Evolutionary conservation across 2,329 filamentous ascomycete species (phyloP), one percentile per base, ranked within the genome.

Genomic region (Arthrobotrys musiformis): DNA sequence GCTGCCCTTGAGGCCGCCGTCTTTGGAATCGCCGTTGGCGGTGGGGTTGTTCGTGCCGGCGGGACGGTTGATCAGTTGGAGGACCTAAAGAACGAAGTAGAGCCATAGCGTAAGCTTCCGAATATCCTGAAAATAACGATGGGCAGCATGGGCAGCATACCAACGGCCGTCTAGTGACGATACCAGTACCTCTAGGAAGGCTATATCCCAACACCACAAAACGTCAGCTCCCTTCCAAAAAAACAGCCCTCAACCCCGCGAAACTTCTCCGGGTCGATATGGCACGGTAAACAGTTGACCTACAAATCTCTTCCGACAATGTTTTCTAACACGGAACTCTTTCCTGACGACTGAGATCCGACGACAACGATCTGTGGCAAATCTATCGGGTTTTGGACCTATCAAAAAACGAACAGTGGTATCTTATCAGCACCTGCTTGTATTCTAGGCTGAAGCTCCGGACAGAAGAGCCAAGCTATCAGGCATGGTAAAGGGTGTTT

Each of bases 281-380:
- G 56, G n/a, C n/a, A n/a, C n/a, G n/a, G n/a, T n/a, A n/a, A n/a
- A n/a, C n/a, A n/a, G n/a, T n/a, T n/a, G 73, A 88, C 93, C 86
- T 88, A 98, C 94, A 99, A 99, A 86, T 99, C 95, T 87, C 95
- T 90, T 75, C 95, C 95, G 72, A 99, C 95, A 82, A 99, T 99
- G 83, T 99, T 99, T 85, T 99, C 95, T 82, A 99, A 86, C 81
- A 99, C 95, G 17, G 95, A 99, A 88, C 93, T 97, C 90, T 99
- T 99, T 86, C 95, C 95, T 85, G 94, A 97, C 19, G 95, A 99
- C 86, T 99, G 95, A 85, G 94, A 97, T 83, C 95, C 95, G 72
- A 99, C 95, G 81, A 99, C 95, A 81, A 92, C 94, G 84, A 99
- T 99, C 87, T 99, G 95, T 68, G 95, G 95, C 79, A 99, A 86